Evolutionary conservation across 2,329 filamentous ascomycete species (phyloP), one percentile per base, ranked within the genome.

Genomic region (Pyrenochaeta sp.): DNA sequence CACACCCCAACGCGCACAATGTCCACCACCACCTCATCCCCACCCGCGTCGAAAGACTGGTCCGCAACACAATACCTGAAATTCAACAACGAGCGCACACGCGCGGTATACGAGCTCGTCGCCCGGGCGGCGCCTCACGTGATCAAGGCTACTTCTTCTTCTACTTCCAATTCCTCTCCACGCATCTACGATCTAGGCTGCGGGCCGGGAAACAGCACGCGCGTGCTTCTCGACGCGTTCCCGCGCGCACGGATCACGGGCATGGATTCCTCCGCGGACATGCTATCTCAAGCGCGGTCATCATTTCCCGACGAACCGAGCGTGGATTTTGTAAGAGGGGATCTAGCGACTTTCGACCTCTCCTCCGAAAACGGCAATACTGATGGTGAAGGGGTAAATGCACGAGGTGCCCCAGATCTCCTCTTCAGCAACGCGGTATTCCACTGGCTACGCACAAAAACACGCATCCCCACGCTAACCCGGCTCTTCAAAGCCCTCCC

Each of bases 191-290:
- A 88, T 58, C 77, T 88, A 1, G 86, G 86, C 63, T 88, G 86
- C 69, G 86, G 86, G 0, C 86, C 86, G 0, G 86, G 83, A 5
- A 88, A 87, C 74, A 86, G 83, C 2, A 88, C 86, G 0, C 71
- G 75, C 0, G 80, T 83, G 1, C 78, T 88, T 1, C 72, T 74
- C 4, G 64, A 69, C 2, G 78, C 78, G 4, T 88, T 83, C 67
- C 84, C 85, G 0, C 45, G 71, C 3, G 82, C 85, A 0, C 56
- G 67, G 0, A 64, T 88, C 43, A 76, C 77, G 0, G 86, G 85
- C 9, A 78, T 88, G 45, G 86, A 88, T 62, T 82, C 82, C 0
- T 85, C 82, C 0, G 79, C 81, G 0, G 82, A 85, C 62, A 88
- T 88, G 86, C 77, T 88, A 5, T 56, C 66, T 1, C 81, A 81